Conservation (phyloP, 768 basidiomycete genomes). For the Tremella yokohamensis region DNA sequence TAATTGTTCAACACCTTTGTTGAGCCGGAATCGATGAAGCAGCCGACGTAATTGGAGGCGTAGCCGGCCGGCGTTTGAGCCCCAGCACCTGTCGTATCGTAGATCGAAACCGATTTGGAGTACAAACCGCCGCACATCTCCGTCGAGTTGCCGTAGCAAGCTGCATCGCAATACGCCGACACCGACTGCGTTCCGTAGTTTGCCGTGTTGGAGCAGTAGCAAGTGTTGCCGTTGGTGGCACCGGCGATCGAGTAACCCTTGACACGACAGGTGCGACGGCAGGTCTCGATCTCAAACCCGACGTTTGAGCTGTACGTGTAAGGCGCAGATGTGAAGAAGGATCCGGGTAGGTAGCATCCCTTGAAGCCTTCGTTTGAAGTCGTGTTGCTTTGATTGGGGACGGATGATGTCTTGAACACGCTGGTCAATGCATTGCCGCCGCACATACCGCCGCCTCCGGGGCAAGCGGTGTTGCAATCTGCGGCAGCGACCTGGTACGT, state of each 20-base stretch:
- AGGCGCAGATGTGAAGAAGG: conserved; percentile 16
- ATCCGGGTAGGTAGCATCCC: conserved; percentile 27
- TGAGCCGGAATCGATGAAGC: conserved; percentile 12
- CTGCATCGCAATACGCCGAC: neutral
- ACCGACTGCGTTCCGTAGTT: conserved; percentile 12
- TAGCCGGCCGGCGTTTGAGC: conserved; percentile 12
- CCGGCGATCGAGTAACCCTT: conserved; percentile 28
- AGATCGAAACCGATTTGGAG: conserved; percentile 20
- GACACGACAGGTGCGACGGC: conserved; percentile 37
- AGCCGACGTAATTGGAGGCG: conserved; percentile 21
- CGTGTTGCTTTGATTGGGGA: conserved; percentile 1
- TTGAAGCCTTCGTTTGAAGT: conserved; percentile 25
- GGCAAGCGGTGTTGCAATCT: conserved; percentile 68
- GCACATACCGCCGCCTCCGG: conserved; percentile 51
- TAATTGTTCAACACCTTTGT: conserved; percentile 8
- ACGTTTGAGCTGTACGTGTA: conserved; percentile 15
- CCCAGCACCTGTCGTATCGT: conserved; percentile 16
- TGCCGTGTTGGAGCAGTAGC: conserved; percentile 33
- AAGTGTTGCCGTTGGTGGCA: conserved; percentile 30
- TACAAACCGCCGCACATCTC: conserved; percentile 38
- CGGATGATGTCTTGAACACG: too few species aligned
- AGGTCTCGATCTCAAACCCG: conserved; percentile 23
- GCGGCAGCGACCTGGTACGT: conserved; percentile 28
- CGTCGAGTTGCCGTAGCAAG: conserved; percentile 24
- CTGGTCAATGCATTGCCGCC: too few species aligned